phyloP scores from a whole-genome alignment of 306 rosid species.

The Hylodesmum podocarpum region DNA sequence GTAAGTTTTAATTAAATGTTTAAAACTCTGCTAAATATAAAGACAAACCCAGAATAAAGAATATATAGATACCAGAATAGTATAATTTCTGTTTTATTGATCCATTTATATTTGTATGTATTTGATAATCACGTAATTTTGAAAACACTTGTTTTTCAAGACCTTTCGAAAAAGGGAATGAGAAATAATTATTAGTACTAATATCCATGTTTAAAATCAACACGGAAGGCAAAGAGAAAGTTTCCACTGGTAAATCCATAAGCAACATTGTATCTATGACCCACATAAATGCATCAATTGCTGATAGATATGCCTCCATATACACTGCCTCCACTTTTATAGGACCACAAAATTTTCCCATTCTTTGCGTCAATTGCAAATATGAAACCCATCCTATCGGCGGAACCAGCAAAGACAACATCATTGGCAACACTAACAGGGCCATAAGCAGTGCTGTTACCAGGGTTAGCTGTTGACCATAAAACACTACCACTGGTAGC shows the following conservation, averaged over 20 bases:
- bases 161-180: no score
- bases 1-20: no score
- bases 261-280: conserved; percentile 46
- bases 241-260: neutral
- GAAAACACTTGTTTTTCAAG: no score
- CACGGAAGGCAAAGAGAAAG: neutral
- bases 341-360: conserved; percentile 24
- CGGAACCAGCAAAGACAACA: conserved; percentile 59
- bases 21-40: no score
- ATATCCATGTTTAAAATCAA: neutral
- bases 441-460: conserved; percentile 36
- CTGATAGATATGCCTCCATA: neutral
- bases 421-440: conserved; percentile 65
- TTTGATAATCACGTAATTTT: no score
- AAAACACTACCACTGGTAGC: neutral
- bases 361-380: conserved; percentile 46
- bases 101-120: no score
- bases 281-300: conserved; percentile 34
- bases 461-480: conserved; percentile 16
- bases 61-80: no score
- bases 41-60: no score
- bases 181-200: no score
- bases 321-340: neutral
- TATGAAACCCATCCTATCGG: conserved; percentile 38
- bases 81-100: no score